Evolutionary conservation across 2,329 filamentous ascomycete genomes (phyloP), one percentile per base, ranked within the genome.

Genomic region (Nemania sp.): DNA sequence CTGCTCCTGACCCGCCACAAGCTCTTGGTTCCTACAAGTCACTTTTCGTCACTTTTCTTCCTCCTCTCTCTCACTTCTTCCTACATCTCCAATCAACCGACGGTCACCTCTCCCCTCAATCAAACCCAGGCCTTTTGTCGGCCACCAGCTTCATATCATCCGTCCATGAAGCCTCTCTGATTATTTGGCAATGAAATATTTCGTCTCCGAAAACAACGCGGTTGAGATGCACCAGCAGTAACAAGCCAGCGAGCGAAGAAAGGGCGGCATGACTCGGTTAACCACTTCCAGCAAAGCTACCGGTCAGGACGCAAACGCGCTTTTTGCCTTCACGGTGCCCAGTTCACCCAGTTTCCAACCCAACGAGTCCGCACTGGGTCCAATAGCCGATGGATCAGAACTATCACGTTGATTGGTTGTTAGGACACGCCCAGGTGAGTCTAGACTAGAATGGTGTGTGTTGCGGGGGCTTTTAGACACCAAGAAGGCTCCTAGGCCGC

Each of bases 31-130:
- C 72, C 73, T 47, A 62, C 63, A 74, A 74, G 73, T 76, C 74
- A 72, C 67, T 74, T 74, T 71, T 74, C 73, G 73, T 76, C 74
- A 72, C 67, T 74, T 74, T 71, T 74, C 73, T 73, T 70, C 70
- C 69, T 64, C 41, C 58, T 58, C 45, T 49, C 47, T 45, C 49
- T 45, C 55, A 49, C 32, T 13, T 61, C 52, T 58, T 8, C 41
- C 43, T 58, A 52, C 49, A 47, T 60, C 49, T 60, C 54, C 20
- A 22, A 58, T 49, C 29, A 56, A 47, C 49, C 26, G 20, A 5
- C n/a, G 43, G 63, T 53, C 54, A 35, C 43, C 51, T 58, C 53
- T 38, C 51, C 47, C 54, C 51, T 18, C 68, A 58, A 47, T 47
- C 57, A 58, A 61, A 29, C 18, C 38, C 52, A 45, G 29, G 53